phyloP scores from a whole-genome alignment of 192 early-diverging fungal genomes.

The Powellomyces hirtus region DNA sequence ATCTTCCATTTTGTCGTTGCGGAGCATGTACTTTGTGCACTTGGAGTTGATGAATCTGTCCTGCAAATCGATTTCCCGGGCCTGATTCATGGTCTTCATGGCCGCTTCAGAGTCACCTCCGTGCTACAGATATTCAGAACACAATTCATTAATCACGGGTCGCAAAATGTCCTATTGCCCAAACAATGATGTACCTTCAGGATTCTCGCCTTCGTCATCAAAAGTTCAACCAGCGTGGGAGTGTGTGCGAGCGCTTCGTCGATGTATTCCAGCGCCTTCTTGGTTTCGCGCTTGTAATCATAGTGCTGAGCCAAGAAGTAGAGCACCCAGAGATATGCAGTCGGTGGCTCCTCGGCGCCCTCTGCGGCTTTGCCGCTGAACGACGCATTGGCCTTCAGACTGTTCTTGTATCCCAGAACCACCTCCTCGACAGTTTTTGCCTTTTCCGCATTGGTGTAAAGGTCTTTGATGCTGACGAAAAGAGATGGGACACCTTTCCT shows the following conservation, averaged over 20 bases:
- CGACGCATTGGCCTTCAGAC: slow-evolving; percentile 18
- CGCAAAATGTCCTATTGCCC: background rate
- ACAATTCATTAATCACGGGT: background rate
- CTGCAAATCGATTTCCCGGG: slow-evolving; percentile 83
- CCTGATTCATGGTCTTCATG: slow-evolving; percentile 77
- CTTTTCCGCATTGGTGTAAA: slow-evolving; percentile 71
- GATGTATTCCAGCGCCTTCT: slow-evolving; percentile 73
- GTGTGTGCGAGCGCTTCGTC: slow-evolving; percentile 81
- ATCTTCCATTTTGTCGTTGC: slow-evolving; percentile 72
- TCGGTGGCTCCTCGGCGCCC: slow-evolving; percentile 67
- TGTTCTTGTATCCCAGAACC: slow-evolving; percentile 59
- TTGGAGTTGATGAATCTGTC: slow-evolving; percentile 96
- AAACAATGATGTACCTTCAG: slow-evolving; percentile 66
- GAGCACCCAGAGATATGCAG: slow-evolving; percentile 81
- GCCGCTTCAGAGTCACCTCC: slow-evolving; percentile 73
- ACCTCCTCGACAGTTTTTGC: slow-evolving; percentile 63
- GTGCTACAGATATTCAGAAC: slow-evolving; percentile 52
- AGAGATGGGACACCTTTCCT: slow-evolving; percentile 93
- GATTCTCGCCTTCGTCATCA: slow-evolving; percentile 92
- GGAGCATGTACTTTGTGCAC: slow-evolving; percentile 90
- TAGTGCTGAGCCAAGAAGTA: slow-evolving; percentile 90
- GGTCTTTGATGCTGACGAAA: slow-evolving; percentile 76
- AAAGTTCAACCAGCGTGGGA: slow-evolving; percentile 87
- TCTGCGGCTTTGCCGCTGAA: slow-evolving; percentile 42
- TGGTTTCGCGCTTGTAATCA: slow-evolving; percentile 70